Percentiles rank a stretch among this genome's conserved stretches.
Evolutionary conservation across 306 rosid species (phyloP).

Genomic region (Albizia julibrissin): DNA sequence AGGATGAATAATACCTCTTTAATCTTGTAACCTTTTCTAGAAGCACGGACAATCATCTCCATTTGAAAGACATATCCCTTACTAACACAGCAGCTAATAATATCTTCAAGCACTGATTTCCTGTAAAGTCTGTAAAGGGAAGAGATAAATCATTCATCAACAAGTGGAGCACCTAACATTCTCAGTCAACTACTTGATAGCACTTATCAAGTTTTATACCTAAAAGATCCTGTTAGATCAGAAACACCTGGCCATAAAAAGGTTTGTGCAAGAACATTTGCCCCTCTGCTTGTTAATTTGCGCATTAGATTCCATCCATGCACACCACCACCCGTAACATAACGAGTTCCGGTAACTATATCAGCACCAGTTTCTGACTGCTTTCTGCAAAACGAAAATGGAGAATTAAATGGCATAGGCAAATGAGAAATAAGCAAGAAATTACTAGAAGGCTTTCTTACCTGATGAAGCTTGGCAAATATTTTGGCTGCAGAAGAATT

Average conservation of each 20-base stretch:
- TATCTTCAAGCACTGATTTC: conserved; percentile 88
- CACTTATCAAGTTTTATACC: conserved; percentile 50
- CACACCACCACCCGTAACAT: conserved; percentile 92
- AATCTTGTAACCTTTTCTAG: conserved; percentile 86
- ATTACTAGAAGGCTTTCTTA: conserved; percentile 35
- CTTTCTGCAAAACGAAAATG: conserved; percentile 48
- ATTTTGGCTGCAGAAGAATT: conserved; percentile 79
- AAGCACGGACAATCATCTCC: conserved; percentile 98
- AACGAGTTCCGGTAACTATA: conserved; percentile 94
- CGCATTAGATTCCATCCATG: conserved; percentile 99
- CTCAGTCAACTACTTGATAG: conserved; percentile 25
- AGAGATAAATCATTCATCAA: conserved; percentile 32
- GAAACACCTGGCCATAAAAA: conserved; percentile 97
- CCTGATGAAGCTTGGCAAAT: conserved; percentile 84
- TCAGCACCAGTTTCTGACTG: conserved; percentile 82
- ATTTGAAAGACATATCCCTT: conserved; percentile 98
- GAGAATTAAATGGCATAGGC: neutral
- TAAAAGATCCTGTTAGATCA: conserved; percentile 94
- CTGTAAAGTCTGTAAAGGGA: conserved; percentile 69
- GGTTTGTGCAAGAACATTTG: conserved; percentile 97
- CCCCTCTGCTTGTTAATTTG: conserved; percentile 97
- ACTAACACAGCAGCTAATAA: conserved; percentile 86
- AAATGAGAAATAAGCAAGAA: conserved; percentile 20
- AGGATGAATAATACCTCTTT: conserved; percentile 66
- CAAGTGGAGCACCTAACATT: conserved; percentile 15